Evolutionary conservation across 345 rosid genomes (phyloP), one percentile per base, ranked within the genome.

Genomic region (Jatropha curcas): DNA sequence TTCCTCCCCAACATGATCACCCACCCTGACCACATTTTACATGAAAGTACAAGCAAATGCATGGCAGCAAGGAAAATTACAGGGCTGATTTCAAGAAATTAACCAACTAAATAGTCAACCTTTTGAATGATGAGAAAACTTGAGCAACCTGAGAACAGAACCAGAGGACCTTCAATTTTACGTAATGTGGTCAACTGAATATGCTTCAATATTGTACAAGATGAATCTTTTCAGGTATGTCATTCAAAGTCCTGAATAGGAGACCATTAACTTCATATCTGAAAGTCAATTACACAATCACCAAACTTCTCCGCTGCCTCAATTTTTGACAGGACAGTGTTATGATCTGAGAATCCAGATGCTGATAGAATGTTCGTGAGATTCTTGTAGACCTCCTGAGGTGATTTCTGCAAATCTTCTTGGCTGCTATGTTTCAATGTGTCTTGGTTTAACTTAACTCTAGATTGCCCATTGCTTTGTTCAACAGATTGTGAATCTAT

Each of bases 271-370:
- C 64, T 66, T 82, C 74, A 89, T 81, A 89, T 89, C 77, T 89
- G 84, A 66, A 88, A 89, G 83, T 89, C 86, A 57, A 88, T 84
- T 9, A 77, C 77, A 71, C 85, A 83, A 81, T 66, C 73, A 16
- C 83, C 81, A 24, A 65, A 74, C 73, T 72, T 72, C 82, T 88
- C 92, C 19, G 90, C 88, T 35, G 84, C 83, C 74, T 81, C 82
- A 39, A 88, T 82, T 64, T 82, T 69, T 46, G 82, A 67, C 62
- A 85, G 70, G 64, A 85, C 20, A 1, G 83, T 60, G 65, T 65
- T 14, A 17, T 78, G 67, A 62, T 79, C 76, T n/a, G 76, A 50
- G 4, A 66, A 68, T 55, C 67, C 57, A 4, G 87, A 76, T 30
- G 69, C 76, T 1, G 72, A 66, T 41, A 79, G 77, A 56, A 83